phyloP scores from a whole-genome alignment of 2,329 filamentous ascomycete species.

The Lachnellula suecica region DNA sequence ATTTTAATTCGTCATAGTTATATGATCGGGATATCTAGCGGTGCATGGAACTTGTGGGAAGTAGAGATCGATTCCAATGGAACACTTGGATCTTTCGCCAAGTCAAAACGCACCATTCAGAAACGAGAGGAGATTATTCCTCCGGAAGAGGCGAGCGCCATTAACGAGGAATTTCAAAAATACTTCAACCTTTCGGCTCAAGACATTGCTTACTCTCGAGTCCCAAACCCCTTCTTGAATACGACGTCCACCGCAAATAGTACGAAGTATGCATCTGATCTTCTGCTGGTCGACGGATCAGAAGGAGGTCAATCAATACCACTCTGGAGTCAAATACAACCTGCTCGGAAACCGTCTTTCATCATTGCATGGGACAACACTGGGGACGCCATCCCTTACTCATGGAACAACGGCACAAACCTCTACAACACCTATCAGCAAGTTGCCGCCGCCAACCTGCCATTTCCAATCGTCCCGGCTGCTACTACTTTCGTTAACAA shows the following conservation, averaged over 20 bases:
- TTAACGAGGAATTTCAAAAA: too few species aligned
- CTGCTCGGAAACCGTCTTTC: constrained; percentile 69
- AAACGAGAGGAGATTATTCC: too few species aligned
- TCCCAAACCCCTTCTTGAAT: constrained; percentile 72
- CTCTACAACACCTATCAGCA: constrained; percentile 74
- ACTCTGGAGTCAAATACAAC: constrained; percentile 74
- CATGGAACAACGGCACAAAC: constrained; percentile 80
- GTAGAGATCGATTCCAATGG: too few species aligned
- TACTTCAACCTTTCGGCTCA: constrained; percentile 83
- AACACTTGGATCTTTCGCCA: too few species aligned
- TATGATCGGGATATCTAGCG: constrained; percentile 83
- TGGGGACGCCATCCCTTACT: constrained; percentile 63
- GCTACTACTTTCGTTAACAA: constrained; percentile 77
- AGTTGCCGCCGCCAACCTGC: constrained; percentile 63
- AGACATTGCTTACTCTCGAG: constrained; percentile 74
- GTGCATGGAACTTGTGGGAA: too few species aligned
- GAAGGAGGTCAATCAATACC: constrained; percentile 79
- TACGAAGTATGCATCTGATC: constrained; percentile 49
- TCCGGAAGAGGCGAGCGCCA: too few species aligned
- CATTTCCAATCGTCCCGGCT: constrained; percentile 72
- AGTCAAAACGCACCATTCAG: too few species aligned
- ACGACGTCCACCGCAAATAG: constrained; percentile 61
- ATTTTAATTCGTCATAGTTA: constrained; percentile 79
- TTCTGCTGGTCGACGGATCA: constrained; percentile 78
- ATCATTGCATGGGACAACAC: constrained; percentile 80